Percentiles rank a stretch among this genome's conserved stretches.
Evolutionary conservation across 179 eudicot genomes (phyloP).

Genomic region (Nepenthes alata): DNA sequence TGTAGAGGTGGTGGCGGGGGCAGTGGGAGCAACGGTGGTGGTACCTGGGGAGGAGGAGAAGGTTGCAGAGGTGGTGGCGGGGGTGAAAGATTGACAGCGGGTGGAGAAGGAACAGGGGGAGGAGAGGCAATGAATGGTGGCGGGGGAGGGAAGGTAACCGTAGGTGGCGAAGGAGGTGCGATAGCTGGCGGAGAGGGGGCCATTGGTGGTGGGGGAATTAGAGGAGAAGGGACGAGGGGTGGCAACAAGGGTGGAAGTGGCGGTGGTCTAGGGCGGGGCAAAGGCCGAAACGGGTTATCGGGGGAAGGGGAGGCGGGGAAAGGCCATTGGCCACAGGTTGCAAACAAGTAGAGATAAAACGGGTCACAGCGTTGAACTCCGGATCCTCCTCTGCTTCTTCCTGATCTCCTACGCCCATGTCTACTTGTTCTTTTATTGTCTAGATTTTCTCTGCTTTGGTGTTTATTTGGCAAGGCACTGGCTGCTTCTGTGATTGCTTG

Average conservation of each 20-base stretch:
- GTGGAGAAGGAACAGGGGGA: slow-evolving; percentile 11
- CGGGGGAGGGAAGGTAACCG: slow-evolving; percentile 11
- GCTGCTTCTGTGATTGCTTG: slow-evolving; percentile 21
- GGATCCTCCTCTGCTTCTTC: slow-evolving; percentile 7
- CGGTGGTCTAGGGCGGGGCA: slow-evolving; percentile 10
- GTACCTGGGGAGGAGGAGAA: slow-evolving; percentile 3
- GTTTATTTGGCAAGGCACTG: slow-evolving; percentile 1
- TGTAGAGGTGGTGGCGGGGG: slow-evolving; percentile 11
- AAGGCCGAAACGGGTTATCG: slow-evolving; percentile 36
- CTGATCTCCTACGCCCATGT: slow-evolving; percentile 9
- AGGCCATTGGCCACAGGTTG: slow-evolving; percentile 49
- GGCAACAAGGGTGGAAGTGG: not conserved
- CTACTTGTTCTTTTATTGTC: slow-evolving; percentile 15
- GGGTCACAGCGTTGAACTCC: slow-evolving; percentile 32
- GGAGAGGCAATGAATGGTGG: not conserved
- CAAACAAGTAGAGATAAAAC: slow-evolving; percentile 31
- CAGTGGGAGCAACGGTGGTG: slow-evolving; percentile 6
- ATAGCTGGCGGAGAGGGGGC: slow-evolving; percentile 8
- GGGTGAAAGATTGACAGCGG: not conserved
- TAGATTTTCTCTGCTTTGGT: slow-evolving; percentile 2
- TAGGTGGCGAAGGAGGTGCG: slow-evolving; percentile 9
- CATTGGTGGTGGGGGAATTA: slow-evolving; percentile 8
- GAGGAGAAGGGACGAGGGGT: not conserved
- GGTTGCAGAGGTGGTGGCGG: slow-evolving; percentile 8
- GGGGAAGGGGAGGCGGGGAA: slow-evolving; percentile 33